Evolutionary conservation across 768 basidiomycete genomes (phyloP).

Genomic region (Zangia roseola): DNA sequence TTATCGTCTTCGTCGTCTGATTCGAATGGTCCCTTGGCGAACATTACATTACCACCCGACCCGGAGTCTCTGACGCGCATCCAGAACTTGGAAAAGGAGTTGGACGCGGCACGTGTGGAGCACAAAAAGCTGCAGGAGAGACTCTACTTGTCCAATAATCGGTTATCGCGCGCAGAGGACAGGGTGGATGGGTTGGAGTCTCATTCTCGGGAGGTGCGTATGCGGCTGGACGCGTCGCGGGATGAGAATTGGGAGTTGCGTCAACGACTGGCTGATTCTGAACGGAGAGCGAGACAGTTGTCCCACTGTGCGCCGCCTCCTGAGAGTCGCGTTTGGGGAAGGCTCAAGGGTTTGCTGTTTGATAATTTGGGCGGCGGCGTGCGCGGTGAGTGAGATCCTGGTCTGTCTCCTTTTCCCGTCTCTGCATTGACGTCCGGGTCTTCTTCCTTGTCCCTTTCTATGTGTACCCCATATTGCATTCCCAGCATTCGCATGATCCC

Average conservation of each 20-base stretch:
- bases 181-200: constrained; percentile 18
- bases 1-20: neutral
- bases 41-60: neutral
- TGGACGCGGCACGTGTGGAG: constrained; percentile 12
- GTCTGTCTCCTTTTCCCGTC: neutral
- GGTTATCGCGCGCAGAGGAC: constrained; percentile 15
- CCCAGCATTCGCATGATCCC: constrained; percentile 23
- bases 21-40: neutral
- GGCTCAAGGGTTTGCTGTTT: constrained; percentile 29
- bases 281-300: constrained; percentile 20
- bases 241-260: constrained; percentile 24
- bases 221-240: constrained; percentile 17
- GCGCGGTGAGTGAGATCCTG: constrained; percentile 23
- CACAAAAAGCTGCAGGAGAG: constrained; percentile 20
- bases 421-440: constrained; percentile 5
- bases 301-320: constrained; percentile 9
- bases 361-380: constrained; percentile 22
- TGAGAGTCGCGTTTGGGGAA: constrained; percentile 28
- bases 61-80: constrained; percentile 11
- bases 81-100: constrained; percentile 25
- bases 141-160: constrained; percentile 15
- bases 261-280: constrained; percentile 23
- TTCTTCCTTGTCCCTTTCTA: constrained; percentile 7
- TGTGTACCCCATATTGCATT: constrained; percentile 21
- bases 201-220: constrained; percentile 20